Conservation (phyloP, 2,329 filamentous ascomycete genomes). For the Cercospora sp. region DNA sequence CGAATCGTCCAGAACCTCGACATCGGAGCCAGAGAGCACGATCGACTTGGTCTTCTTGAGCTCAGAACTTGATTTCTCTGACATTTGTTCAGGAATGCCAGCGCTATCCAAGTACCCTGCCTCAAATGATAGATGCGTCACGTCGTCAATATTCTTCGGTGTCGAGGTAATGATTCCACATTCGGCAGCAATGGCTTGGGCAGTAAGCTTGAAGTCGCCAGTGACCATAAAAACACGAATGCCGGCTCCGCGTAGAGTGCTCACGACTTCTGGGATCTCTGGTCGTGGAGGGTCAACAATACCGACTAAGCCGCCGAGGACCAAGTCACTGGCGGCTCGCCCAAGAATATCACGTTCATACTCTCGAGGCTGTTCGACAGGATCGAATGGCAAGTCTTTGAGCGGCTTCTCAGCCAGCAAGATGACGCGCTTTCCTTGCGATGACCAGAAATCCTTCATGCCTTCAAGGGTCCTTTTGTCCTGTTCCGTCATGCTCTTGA, state of each 20-base stretch:
- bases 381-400: slow-evolving; percentile 59
- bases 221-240: slow-evolving; percentile 83
- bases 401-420: slow-evolving; percentile 59
- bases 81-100: slow-evolving; percentile 27
- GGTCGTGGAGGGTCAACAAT: slow-evolving; percentile 62
- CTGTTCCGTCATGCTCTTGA: slow-evolving; percentile 54
- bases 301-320: slow-evolving; percentile 58
- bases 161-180: slow-evolving; percentile 68
- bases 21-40: slow-evolving; percentile 65
- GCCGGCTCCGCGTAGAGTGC: slow-evolving; percentile 67
- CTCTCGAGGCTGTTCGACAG: slow-evolving; percentile 53
- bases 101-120: slow-evolving; percentile 35
- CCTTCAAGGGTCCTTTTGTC: slow-evolving; percentile 56
- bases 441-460: slow-evolving; percentile 69
- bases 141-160: slow-evolving; percentile 53
- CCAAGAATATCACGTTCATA: slow-evolving; percentile 59
- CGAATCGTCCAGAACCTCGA: slow-evolving; percentile 63
- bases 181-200: slow-evolving; percentile 69
- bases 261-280: slow-evolving; percentile 60
- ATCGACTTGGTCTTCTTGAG: slow-evolving; percentile 42
- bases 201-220: slow-evolving; percentile 74
- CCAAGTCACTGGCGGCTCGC: slow-evolving; percentile 51
- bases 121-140: slow-evolving; percentile 51
- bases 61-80: slow-evolving; percentile 18
- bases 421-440: slow-evolving; percentile 68